These are phyloP conservation scores for Geosmithia putterillii DNA, from an alignment of 2,329 filamentous ascomycete species.

Conservation along the genomic window DNA sequence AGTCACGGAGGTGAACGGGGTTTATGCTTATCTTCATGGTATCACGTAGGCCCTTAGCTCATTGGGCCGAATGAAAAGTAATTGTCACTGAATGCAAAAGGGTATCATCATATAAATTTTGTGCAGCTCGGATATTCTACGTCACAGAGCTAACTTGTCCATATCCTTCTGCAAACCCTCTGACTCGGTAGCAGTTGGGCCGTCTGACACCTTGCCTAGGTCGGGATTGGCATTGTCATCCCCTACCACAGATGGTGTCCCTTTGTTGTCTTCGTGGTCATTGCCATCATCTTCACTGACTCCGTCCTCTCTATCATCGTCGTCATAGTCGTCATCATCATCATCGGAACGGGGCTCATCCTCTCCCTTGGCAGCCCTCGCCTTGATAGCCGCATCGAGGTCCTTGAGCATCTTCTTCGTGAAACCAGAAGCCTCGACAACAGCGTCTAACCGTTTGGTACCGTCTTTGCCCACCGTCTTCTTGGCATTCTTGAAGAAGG, in stretches of 20 bases:
- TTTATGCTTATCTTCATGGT: neutral
- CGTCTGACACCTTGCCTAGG: neutral
- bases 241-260: neutral
- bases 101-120: neutral
- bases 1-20: neutral
- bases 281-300: conserved; percentile 9
- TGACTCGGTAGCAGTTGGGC: neutral
- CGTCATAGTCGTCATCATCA: conserved; percentile 11
- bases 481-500: conserved; percentile 73
- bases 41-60: neutral
- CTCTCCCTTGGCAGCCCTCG: conserved; percentile 45
- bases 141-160: neutral
- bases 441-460: conserved; percentile 64
- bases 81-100: neutral
- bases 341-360: conserved; percentile 14
- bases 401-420: conserved; percentile 96
- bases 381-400: conserved; percentile 78
- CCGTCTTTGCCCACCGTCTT: conserved; percentile 58
- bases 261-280: conserved; percentile 8
- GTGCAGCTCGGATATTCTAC: neutral
- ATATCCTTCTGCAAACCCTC: neutral
- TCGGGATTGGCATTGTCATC: neutral
- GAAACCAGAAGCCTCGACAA: conserved; percentile 87
- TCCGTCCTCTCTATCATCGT: conserved; percentile 14
- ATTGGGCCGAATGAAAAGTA: neutral